Base-by-base conservation (phyloP, 1,139 yeast species). In the Geotrichum reessii region DNA sequence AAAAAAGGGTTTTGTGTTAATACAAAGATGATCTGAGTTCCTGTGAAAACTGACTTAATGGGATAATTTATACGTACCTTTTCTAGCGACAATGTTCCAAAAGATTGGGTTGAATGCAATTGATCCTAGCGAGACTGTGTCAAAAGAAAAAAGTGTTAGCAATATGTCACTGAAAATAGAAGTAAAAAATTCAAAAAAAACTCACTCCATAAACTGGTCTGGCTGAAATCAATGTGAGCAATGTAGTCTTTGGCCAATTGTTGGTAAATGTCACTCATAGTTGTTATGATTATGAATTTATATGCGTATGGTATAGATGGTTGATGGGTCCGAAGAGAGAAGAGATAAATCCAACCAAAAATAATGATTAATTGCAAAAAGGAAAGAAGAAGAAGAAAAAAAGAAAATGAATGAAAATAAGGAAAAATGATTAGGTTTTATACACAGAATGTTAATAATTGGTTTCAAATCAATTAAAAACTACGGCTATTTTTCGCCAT, bases 41-140 rank as follows among this genome's bases (percentile, higher is more conserved):
- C 33, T 2, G 1, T 9, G 22, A 12, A 46, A 17, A 25, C 6
- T 17, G 8, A 47, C 27, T 31, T 9, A 19, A 5, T 5, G 44
- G 5, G 22, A 21, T 9, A 55, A 25, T 33, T 21, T 19, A 7
- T 46, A 64, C 74, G 40, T 60, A 73, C 76, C 76, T 47, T 81
- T 68, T 67, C 97, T 81, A 9, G 99, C 99, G 31, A 83, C 96
- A 59, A 87, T 80, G 73, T 93, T 93, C 99, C 99, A 93, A 71
- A 91, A 92, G 40, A 88, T 81, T 17, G 99, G 99, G 71, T 93
- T 93, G 81, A 93, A 92, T 21, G 87, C 84, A 66, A 93, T 88
- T 53, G 86, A 80, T 12, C 61, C 64, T 27, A 67, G 59, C 48
- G 66, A 60, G 52, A 63, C 69, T 60, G 44, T 27, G 11, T 9